These are phyloP conservation scores for Xanthoparmelia taractica DNA, from an alignment of 495 filamentous ascomycete species.

Conservation along the genomic window DNA sequence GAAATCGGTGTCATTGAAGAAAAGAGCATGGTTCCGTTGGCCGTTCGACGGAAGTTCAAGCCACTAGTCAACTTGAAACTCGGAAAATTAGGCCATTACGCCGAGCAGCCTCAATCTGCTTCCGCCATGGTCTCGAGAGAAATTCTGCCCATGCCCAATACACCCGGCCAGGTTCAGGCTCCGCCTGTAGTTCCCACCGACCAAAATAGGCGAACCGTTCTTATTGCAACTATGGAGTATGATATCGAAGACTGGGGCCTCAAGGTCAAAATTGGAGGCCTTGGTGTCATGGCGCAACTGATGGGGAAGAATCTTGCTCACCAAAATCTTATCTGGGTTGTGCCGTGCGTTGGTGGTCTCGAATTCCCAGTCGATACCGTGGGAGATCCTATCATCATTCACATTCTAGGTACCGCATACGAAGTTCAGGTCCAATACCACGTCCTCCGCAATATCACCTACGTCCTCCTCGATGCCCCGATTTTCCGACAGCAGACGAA, in stretches of 20 bases:
- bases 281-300: conserved; percentile 45
- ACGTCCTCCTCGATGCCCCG: conserved; percentile 41
- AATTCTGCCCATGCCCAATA: conserved; percentile 10
- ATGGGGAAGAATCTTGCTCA: conserved; percentile 44
- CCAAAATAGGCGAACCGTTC: conserved; percentile 28
- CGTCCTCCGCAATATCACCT: conserved; percentile 43
- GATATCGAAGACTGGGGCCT: conserved; percentile 45
- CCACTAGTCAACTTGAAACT: conserved; percentile 25
- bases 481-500: conserved; percentile 42
- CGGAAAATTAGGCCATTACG: conserved; percentile 31
- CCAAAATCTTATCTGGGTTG: conserved; percentile 46
- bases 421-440: conserved; percentile 43
- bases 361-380: conserved; percentile 39
- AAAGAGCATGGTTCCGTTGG: conserved; percentile 36
- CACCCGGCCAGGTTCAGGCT: conserved; percentile 14
- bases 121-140: conserved; percentile 8
- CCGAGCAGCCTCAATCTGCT: conserved; percentile 46
- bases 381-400: conserved; percentile 40
- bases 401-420: conserved; percentile 35
- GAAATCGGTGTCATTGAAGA: conserved; percentile 48
- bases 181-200: conserved; percentile 15
- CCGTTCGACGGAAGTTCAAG: conserved; percentile 31
- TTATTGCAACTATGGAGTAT: conserved; percentile 48
- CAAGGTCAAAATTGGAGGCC: conserved; percentile 45
- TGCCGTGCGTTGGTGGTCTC: conserved; percentile 44